A percentile compares a stretch with the other conserved stretches of the same genome.
phyloP scores from a whole-genome alignment of 352 stramenopile species.

The Phytophthora cajani region DNA sequence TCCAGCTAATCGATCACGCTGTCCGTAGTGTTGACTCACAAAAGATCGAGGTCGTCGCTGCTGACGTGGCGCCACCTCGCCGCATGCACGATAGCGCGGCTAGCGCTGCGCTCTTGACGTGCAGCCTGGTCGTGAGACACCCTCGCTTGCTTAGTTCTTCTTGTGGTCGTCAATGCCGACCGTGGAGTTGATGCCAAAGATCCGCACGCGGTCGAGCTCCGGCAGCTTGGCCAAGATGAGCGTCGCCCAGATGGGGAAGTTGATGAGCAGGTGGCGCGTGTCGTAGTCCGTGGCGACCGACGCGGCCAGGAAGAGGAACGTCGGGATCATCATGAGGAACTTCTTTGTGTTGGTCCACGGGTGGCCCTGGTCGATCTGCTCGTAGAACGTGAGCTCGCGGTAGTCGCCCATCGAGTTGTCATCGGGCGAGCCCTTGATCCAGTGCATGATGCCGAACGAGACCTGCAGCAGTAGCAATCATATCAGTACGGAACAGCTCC shows the following conservation, averaged over 20 bases:
- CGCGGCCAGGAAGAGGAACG: slow-evolving; percentile 86
- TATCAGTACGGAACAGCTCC: slow-evolving; percentile 11
- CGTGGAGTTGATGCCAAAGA: slow-evolving; percentile 97
- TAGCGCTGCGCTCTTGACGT: slow-evolving; percentile 6
- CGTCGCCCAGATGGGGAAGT: slow-evolving; percentile 92
- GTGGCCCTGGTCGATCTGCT: slow-evolving; percentile 94
- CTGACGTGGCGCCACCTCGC: slow-evolving; percentile 4
- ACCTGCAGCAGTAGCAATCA: slow-evolving; percentile 52
- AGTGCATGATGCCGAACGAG: slow-evolving; percentile 95
- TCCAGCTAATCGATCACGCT: slow-evolving; percentile 24
- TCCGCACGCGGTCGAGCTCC: slow-evolving; percentile 94
- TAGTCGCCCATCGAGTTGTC: slow-evolving; percentile 95
- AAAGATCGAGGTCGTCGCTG: slow-evolving; percentile 15
- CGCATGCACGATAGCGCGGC: slow-evolving; percentile 9
- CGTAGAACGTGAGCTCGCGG: slow-evolving; percentile 95
- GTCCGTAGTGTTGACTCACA: slow-evolving; percentile 32
- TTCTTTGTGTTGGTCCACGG: slow-evolving; percentile 94
- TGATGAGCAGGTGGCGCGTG: slow-evolving; percentile 83
- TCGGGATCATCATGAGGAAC: slow-evolving; percentile 95
- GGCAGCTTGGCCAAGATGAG: slow-evolving; percentile 94
- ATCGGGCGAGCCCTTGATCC: slow-evolving; percentile 95
- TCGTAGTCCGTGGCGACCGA: slow-evolving; percentile 93
- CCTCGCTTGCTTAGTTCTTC: slow-evolving; percentile 43
- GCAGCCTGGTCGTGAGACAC: slow-evolving; percentile 10
- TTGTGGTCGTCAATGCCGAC: slow-evolving; percentile 94